Evolutionary conservation across 2,329 filamentous ascomycete genomes (phyloP).

Genomic region (Colletotrichum viniferum): DNA sequence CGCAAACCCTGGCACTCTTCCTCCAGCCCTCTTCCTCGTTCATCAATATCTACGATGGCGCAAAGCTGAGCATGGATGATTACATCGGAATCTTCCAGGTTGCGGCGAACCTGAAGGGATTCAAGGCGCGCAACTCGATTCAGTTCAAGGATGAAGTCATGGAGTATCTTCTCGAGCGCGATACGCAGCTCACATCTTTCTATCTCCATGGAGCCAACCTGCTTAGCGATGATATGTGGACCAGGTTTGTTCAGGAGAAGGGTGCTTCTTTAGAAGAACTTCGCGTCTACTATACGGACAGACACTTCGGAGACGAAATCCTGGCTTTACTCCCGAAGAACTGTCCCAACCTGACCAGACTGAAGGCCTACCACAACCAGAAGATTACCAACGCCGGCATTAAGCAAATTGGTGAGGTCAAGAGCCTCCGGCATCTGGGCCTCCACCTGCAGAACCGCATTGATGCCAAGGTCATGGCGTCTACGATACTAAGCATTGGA

Average conservation of each 20-base stretch:
- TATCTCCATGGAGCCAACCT: conserved; percentile 87
- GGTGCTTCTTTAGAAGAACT: conserved; percentile 70
- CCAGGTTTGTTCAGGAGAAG: conserved; percentile 67
- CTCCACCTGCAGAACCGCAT: conserved; percentile 68
- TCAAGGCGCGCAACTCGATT: conserved; percentile 84
- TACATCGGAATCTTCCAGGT: conserved; percentile 81
- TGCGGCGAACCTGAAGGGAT: conserved; percentile 68
- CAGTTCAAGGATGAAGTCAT: conserved; percentile 89
- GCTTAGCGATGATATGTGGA: conserved; percentile 78
- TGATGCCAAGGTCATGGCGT: conserved; percentile 60
- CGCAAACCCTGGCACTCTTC: conserved; percentile 62
- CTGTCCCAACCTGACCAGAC: conserved; percentile 71
- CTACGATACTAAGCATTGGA: conserved; percentile 68
- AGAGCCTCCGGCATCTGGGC: conserved; percentile 74
- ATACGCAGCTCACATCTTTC: conserved; percentile 71
- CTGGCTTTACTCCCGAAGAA: conserved; percentile 64
- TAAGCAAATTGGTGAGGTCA: conserved; percentile 64
- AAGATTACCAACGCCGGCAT: conserved; percentile 71
- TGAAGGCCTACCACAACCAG: conserved; percentile 86
- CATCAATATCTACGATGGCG: conserved; percentile 62
- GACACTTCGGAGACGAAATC: conserved; percentile 76
- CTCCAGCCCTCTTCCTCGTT: conserved; percentile 54
- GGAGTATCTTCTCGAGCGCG: conserved; percentile 78
- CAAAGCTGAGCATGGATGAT: conserved; percentile 74
- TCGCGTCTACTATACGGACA: conserved; percentile 84